A percentile compares a stretch with the other conserved stretches of the same genome.
Conservation (phyloP, 768 basidiomycete genomes). For the Holtermannia corniformis region DNA sequence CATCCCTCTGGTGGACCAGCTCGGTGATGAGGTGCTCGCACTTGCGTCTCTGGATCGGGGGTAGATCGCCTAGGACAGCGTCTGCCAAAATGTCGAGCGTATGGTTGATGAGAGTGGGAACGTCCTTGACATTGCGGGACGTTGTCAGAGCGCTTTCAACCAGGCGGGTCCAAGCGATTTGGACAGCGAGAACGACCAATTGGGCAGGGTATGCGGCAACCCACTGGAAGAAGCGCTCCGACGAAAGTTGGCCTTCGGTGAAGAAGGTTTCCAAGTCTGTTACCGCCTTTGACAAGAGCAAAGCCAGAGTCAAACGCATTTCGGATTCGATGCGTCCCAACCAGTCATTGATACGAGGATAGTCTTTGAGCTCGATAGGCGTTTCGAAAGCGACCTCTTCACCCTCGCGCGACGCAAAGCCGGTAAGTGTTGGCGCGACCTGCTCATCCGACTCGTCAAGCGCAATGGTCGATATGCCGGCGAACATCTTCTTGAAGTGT, state of each 20-base stretch:
- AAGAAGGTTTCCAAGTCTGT: constrained; percentile 73
- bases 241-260: constrained; percentile 51
- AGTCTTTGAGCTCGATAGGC: constrained; percentile 81
- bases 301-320: constrained; percentile 84
- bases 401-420: constrained; percentile 91
- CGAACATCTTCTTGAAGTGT: constrained; percentile 99
- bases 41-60: constrained; percentile 85
- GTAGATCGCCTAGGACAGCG: constrained; percentile 82
- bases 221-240: constrained; percentile 72
- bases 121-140: constrained; percentile 24
- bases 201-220: constrained; percentile 92
- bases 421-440: constrained; percentile 61
- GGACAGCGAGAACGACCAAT: constrained; percentile 86
- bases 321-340: constrained; percentile 79
- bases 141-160: constrained; percentile 53
- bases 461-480: constrained; percentile 80
- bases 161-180: constrained; percentile 84
- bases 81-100: constrained; percentile 93
- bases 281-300: constrained; percentile 68
- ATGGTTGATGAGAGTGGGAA: constrained; percentile 66
- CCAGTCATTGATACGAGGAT: constrained; percentile 98
- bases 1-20: constrained; percentile 94
- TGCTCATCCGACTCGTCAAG: constrained; percentile 66
- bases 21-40: constrained; percentile 99
- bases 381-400: constrained; percentile 79